Percentiles rank a stretch among this genome's conserved stretches.
Evolutionary conservation across 352 stramenopile species (phyloP).

Genomic region (Globisporangium middletonii): DNA sequence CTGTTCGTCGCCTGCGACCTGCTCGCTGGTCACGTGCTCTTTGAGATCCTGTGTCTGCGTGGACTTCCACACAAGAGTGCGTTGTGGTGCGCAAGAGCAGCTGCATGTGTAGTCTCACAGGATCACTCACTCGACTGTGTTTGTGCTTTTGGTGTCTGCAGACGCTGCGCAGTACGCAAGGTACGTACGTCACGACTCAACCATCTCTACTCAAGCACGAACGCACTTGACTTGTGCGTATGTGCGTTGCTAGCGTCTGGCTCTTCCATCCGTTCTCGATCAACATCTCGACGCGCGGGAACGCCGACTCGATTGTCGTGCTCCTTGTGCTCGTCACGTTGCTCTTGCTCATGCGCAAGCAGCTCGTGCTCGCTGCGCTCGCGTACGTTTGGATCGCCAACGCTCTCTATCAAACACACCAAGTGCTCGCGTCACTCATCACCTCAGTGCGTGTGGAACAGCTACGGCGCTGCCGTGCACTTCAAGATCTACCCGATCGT

Average conservation of each 20-base stretch:
- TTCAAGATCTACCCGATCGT: slow-evolving; percentile 99
- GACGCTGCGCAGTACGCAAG: slow-evolving; percentile 58
- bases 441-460: slow-evolving; percentile 16
- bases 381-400: slow-evolving; percentile 25
- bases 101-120: neutral
- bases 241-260: slow-evolving; percentile 69
- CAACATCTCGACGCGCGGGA: slow-evolving; percentile 99
- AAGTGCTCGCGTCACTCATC: too few species aligned
- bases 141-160: slow-evolving; percentile 9
- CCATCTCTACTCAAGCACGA: neutral
- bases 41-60: slow-evolving; percentile 71
- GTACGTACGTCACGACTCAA: slow-evolving; percentile 12
- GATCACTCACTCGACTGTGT: neutral
- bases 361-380: slow-evolving; percentile 61
- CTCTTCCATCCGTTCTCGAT: slow-evolving; percentile 98
- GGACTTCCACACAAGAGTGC: slow-evolving; percentile 50
- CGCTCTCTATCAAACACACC: neutral
- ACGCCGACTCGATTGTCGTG: slow-evolving; percentile 93
- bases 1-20: slow-evolving; percentile 96
- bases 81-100: neutral
- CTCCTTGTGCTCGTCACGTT: slow-evolving; percentile 92
- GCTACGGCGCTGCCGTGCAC: slow-evolving; percentile 95
- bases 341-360: slow-evolving; percentile 75
- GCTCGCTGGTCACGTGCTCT: slow-evolving; percentile 87
- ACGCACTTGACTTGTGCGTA: neutral